phyloP scores from a whole-genome alignment of 192 early-diverging fungal species.

The Rhizophlyctis rosea region DNA sequence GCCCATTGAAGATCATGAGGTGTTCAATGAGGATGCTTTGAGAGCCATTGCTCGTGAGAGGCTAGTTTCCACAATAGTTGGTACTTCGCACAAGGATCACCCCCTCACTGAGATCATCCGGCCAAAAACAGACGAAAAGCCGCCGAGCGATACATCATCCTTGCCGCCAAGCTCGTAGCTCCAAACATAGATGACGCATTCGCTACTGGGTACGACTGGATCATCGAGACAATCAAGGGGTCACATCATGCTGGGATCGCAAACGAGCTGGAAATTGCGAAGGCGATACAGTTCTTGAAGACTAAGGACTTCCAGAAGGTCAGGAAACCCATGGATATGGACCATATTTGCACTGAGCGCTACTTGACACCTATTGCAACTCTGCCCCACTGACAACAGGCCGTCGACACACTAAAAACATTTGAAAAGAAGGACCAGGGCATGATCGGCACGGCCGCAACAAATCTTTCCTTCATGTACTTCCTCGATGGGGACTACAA shows the following conservation, averaged over 20 bases:
- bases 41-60: slow-evolving; percentile 50
- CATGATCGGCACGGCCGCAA: slow-evolving; percentile 53
- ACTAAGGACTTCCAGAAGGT: slow-evolving; percentile 51
- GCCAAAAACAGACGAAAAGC: slow-evolving; percentile 25
- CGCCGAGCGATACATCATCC: slow-evolving; percentile 45
- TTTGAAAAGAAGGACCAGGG: slow-evolving; percentile 59
- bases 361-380: too few relatives aligned
- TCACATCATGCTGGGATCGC: slow-evolving; percentile 51
- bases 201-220: slow-evolving; percentile 51
- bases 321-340: neutral
- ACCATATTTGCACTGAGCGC: neutral
- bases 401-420: slow-evolving; percentile 49
- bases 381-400: too few relatives aligned
- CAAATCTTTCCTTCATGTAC: slow-evolving; percentile 57
- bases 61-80: slow-evolving; percentile 14
- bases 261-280: slow-evolving; percentile 58
- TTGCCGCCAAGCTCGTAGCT: slow-evolving; percentile 54
- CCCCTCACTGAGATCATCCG: neutral
- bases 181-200: slow-evolving; percentile 44
- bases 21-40: slow-evolving; percentile 55
- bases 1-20: slow-evolving; percentile 57
- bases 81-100: neutral
- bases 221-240: slow-evolving; percentile 48
- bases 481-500: slow-evolving; percentile 55
- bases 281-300: slow-evolving; percentile 55